Conservation (phyloP, 441 rosid species). For the Capsella rubella region DNA sequence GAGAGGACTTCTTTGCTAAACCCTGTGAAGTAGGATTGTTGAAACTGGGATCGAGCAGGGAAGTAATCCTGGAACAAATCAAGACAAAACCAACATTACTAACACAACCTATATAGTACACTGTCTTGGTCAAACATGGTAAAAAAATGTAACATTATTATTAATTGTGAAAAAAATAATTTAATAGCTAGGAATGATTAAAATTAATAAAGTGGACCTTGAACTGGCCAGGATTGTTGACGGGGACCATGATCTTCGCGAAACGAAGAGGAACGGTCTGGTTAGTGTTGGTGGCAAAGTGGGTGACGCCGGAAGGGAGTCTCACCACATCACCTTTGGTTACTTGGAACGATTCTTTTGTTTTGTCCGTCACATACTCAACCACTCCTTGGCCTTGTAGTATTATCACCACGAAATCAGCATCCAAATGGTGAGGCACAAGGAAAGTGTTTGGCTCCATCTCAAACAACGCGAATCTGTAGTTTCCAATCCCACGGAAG, state of each 20-base stretch:
- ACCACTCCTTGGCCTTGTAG: constrained; percentile 57
- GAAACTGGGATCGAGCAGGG: constrained; percentile 46
- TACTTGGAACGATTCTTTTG: constrained; percentile 50
- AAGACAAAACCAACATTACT: background rate
- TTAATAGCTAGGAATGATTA: background rate
- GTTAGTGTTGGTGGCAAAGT: constrained; percentile 51
- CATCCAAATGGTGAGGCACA: constrained; percentile 61
- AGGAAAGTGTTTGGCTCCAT: constrained; percentile 57
- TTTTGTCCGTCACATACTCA: constrained; percentile 46
- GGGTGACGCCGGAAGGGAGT: constrained; percentile 51
- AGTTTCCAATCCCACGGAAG: constrained; percentile 56
- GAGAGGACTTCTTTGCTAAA: constrained; percentile 57
- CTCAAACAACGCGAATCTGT: constrained; percentile 48
- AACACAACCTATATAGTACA: background rate
- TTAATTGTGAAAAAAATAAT: background rate
- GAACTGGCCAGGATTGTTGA: constrained; percentile 51
- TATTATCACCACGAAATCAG: constrained; percentile 48
- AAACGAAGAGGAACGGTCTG: constrained; percentile 45
- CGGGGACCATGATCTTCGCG: constrained; percentile 47
- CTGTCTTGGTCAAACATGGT: background rate
- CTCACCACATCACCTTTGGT: constrained; percentile 51
- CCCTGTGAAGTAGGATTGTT: constrained; percentile 48
- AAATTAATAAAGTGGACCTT: constrained; percentile 37
- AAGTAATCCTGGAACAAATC: constrained; percentile 46
- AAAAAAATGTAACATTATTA: background rate